Evolutionary conservation across 768 basidiomycete genomes (phyloP).

Genomic region (Termitomyces sp.): DNA sequence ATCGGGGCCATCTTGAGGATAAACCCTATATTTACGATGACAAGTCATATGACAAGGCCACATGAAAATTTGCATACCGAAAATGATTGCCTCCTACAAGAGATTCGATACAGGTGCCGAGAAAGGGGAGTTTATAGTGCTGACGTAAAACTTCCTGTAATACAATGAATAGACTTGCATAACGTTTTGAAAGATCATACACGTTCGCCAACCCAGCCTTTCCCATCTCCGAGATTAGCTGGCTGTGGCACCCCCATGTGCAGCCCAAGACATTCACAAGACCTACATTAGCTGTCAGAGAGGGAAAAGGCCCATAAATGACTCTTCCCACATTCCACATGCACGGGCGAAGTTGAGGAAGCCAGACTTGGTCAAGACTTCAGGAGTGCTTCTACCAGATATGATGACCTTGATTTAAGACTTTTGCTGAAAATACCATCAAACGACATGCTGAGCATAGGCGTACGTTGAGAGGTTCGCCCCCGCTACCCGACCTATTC

Average conservation of each 20-base stretch:
- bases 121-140: constrained; percentile 57
- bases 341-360: constrained; percentile 48
- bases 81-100: constrained; percentile 67
- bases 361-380: constrained; percentile 41
- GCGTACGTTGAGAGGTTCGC: constrained; percentile 26
- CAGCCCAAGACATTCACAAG: constrained; percentile 62
- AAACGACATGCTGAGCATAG: background rate
- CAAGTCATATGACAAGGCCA: background rate
- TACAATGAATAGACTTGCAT: background rate
- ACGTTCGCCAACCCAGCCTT: constrained; percentile 41
- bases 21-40: constrained; percentile 8
- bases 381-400: constrained; percentile 46
- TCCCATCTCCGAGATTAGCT: constrained; percentile 68
- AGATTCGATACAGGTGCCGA: constrained; percentile 69
- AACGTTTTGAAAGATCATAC: constrained; percentile 12
- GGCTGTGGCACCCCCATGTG: constrained; percentile 50
- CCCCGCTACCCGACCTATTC: constrained; percentile 19
- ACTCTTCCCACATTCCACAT: constrained; percentile 46
- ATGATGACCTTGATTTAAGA: constrained; percentile 41
- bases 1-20: constrained; percentile 17
- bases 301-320: background rate
- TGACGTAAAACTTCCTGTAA: constrained; percentile 64
- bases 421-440: background rate
- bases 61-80: constrained; percentile 32
- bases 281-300: constrained; percentile 17